Conservation (phyloP, 306 rosid genomes). For the Bauhinia variegata region DNA sequence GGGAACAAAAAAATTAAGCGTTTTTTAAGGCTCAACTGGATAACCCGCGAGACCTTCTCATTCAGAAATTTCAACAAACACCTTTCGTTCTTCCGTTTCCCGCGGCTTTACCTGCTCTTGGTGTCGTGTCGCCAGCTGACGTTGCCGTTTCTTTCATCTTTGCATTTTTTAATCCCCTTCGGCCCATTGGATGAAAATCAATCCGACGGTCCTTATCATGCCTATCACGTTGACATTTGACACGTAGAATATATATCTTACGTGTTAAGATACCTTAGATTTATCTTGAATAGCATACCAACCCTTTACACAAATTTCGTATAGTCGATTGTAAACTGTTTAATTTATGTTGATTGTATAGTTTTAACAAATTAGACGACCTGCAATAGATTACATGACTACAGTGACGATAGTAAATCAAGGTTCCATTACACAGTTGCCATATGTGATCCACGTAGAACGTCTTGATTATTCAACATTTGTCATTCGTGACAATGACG, state of each 20-base stretch:
- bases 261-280: background rate
- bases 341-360: no score
- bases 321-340: no score
- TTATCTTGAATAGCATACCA: constrained; percentile 29
- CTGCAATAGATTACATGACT: no score
- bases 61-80: constrained; percentile 2
- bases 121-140: constrained; percentile 29
- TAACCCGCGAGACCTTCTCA: no score
- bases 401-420: no score
- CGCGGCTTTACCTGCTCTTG: constrained; percentile 33
- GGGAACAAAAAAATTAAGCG: no score
- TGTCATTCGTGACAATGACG: no score
- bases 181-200: background rate
- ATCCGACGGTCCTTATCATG: constrained; percentile 24
- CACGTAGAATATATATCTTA: background rate
- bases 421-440: no score
- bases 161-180: background rate
- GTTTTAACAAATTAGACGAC: no score
- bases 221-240: constrained; percentile 42
- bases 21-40: no score
- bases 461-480: constrained; percentile 9
- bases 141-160: background rate
- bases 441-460: constrained; percentile 24
- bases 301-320: constrained; percentile 37
- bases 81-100: background rate